Evolutionary conservation across 345 rosid genomes (phyloP).

Genomic region (Erodium maritimum): DNA sequence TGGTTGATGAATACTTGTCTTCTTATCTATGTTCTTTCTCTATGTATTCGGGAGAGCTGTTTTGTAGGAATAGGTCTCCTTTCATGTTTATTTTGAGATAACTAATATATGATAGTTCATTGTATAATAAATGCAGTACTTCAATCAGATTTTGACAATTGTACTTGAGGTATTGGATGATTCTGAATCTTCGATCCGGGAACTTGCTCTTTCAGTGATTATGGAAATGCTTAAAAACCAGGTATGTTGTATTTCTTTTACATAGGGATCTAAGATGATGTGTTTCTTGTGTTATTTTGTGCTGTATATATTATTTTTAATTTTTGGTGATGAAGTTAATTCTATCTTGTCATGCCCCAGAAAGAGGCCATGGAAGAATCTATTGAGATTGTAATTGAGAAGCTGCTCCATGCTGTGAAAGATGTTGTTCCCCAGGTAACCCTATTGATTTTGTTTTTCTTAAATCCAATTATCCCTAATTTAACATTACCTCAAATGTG

Average conservation of each 20-base stretch:
- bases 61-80: neutral
- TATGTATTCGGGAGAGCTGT: too few relatives aligned
- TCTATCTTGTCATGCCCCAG: slow-evolving; percentile 17
- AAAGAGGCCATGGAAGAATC: slow-evolving; percentile 44
- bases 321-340: neutral
- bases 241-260: slow-evolving; percentile 18
- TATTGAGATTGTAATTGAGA: slow-evolving; percentile 38
- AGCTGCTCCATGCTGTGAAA: slow-evolving; percentile 34
- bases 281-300: neutral
- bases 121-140: slow-evolving; percentile 29
- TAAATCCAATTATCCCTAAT: neutral
- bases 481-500: slow-evolving; percentile 32
- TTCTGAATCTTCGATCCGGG: slow-evolving; percentile 31
- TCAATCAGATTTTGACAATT: slow-evolving; percentile 38
- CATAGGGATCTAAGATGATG: slow-evolving; percentile 1
- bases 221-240: slow-evolving; percentile 36
- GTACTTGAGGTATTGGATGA: slow-evolving; percentile 43
- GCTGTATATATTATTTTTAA: slow-evolving; percentile 7
- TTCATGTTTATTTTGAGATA: neutral
- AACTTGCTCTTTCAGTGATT: slow-evolving; percentile 27
- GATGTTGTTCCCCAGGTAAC: slow-evolving; percentile 31
- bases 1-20: too few relatives aligned
- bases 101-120: neutral
- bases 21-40: too few relatives aligned
- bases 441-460: neutral